Conservation (phyloP, 768 basidiomycete genomes). For the Megacollybia marginata region DNA sequence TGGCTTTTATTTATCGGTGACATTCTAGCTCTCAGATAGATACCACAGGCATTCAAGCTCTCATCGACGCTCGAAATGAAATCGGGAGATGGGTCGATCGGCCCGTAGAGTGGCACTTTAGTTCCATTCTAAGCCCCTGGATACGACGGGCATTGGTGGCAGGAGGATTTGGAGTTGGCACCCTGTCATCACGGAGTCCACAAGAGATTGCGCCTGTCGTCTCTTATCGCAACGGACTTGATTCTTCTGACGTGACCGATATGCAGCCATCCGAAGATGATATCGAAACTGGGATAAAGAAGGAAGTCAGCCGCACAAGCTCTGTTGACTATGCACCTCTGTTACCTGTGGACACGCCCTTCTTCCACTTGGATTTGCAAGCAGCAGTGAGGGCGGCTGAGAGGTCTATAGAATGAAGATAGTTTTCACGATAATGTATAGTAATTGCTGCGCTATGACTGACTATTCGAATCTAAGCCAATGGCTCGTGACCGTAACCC, state of each 20-base stretch:
- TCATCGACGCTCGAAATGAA: conserved; percentile 82
- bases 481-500: too few relatives aligned
- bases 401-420: neutral
- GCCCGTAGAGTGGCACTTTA: conserved; percentile 91
- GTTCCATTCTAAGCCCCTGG: conserved; percentile 89
- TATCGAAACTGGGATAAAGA: conserved; percentile 26
- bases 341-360: conserved; percentile 55
- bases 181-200: conserved; percentile 27
- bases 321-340: conserved; percentile 29
- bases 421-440: too few relatives aligned
- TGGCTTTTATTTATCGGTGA: neutral
- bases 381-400: conserved; percentile 70
- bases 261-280: conserved; percentile 19
- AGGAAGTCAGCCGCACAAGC: conserved; percentile 17
- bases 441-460: too few relatives aligned
- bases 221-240: conserved; percentile 44
- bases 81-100: conserved; percentile 84
- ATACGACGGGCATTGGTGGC: conserved; percentile 83
- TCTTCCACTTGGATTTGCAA: conserved; percentile 86
- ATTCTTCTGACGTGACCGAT: conserved; percentile 18
- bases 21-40: conserved; percentile 72
- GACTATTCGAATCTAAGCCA: too few relatives aligned
- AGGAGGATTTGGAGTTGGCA: conserved; percentile 84
- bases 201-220: conserved; percentile 74
- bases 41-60: conserved; percentile 83